Base-by-base conservation (phyloP, 345 rosid species). In the Eutrema yunnanense region DNA sequence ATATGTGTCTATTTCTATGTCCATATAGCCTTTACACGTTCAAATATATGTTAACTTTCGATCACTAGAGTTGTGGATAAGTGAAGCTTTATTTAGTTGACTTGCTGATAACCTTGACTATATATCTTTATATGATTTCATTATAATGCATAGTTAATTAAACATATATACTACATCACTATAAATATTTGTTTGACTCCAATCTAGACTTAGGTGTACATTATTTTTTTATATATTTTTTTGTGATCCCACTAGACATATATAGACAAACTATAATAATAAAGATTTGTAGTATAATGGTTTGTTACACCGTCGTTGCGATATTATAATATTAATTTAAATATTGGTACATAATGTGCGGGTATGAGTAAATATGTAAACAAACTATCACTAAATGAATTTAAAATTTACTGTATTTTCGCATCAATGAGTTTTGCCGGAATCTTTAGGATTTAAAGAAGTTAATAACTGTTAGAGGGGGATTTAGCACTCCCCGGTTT, bases 61-160 rank as follows among this genome's bases (percentile, higher is more conserved):
- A 57, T 36, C 57, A 4, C 26, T 27, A 42, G 34, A 36, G 7
- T 22, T 34, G 52, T 12, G 62, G 27, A 51, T 50, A 51, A 30
- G 53, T 9, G 68, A 62, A 61, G 60, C 34, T 30, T 62, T 19
- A 47, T 53, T 51, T 51, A 22, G 61, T 72, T 41, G 61, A 62
- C 46, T 33, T 41, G 14, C 32, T 30, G 19, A 29, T 49, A 6
- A 49, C 5, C 30, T 37, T 16, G 40, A 70, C 34, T 34, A 4
- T 3, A 12, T 43, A 32, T 54, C 6, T n/a, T 2, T 29, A 16
- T 41, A 67, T 30, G 29, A 42, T 41, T 67, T 6, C 14, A 30
- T 30, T 55, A 14, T 14, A 27, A 13, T 9, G 27, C 32, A 51
- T 50, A 29, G 6, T 50, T 37, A 36, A 16, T 22, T 16, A 48